Conservation (phyloP, 345 rosid genomes). For the Balakata baccata region DNA sequence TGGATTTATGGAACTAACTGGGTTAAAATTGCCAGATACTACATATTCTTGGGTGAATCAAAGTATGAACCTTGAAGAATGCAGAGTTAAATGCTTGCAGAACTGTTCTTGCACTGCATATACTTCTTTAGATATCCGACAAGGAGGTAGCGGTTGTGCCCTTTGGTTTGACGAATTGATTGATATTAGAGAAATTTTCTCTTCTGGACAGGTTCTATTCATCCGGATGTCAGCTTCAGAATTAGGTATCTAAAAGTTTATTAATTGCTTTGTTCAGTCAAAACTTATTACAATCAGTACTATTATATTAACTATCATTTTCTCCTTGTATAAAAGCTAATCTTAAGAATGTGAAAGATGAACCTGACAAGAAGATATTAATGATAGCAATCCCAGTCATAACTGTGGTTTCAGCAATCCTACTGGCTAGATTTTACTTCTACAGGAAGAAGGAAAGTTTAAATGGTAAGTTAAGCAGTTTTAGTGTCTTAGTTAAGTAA, state of each 20-base stretch:
- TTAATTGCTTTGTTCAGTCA: too few species aligned
- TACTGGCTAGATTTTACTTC: too few species aligned
- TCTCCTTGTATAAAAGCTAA: too few species aligned
- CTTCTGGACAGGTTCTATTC: slow-evolving; percentile 22
- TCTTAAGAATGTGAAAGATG: too few species aligned
- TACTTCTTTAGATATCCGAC: slow-evolving; percentile 19
- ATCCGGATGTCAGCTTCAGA: slow-evolving; percentile 23
- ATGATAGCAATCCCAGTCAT: too few species aligned
- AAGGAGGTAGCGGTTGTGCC: slow-evolving; percentile 23
- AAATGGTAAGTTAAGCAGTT: too few species aligned
- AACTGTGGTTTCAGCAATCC: too few species aligned
- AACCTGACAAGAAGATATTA: too few species aligned
- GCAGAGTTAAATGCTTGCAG: slow-evolving; percentile 14
- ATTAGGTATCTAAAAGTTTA: slow-evolving; percentile 23
- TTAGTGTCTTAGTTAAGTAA: too few species aligned
- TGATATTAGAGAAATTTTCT: slow-evolving; percentile 2
- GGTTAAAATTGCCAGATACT: slow-evolving; percentile 20
- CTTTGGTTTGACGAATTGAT: slow-evolving; percentile 23
- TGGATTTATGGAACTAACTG: neutral
- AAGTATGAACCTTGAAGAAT: slow-evolving; percentile 13
- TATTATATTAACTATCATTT: too few species aligned
- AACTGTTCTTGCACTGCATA: slow-evolving; percentile 29
- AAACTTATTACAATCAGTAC: too few species aligned
- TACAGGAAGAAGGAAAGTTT: too few species aligned
- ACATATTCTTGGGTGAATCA: neutral